Percentiles rank a stretch among this genome's conserved stretches.
Conservation (phyloP, 371 early-diverging fungal species). For the Lichtheimia ornata region DNA sequence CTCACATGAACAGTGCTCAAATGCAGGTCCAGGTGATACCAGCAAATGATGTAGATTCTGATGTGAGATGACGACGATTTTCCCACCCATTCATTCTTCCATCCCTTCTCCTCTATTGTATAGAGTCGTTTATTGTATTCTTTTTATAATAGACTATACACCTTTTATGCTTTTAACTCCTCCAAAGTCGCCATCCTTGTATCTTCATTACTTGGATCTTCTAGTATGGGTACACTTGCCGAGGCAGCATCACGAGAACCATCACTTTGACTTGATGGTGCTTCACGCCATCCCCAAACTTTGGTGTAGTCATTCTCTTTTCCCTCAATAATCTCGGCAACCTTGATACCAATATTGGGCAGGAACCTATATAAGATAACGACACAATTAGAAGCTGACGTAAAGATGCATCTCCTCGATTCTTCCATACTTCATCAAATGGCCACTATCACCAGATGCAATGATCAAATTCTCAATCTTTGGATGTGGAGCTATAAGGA, state of each 20-base stretch:
- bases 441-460: slow-evolving; percentile 43
- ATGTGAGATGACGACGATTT: no score
- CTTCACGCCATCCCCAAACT: slow-evolving; percentile 28
- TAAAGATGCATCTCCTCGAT: not conserved
- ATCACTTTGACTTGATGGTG: slow-evolving; percentile 8
- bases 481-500: slow-evolving; percentile 39
- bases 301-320: slow-evolving; percentile 24
- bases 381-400: not conserved
- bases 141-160: no score
- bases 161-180: not conserved
- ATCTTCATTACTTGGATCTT: not conserved
- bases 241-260: slow-evolving; percentile 10
- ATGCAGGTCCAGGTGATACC: no score
- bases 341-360: slow-evolving; percentile 30
- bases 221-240: not conserved
- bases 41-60: no score
- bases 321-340: slow-evolving; percentile 31
- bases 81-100: no score
- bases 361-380: slow-evolving; percentile 22
- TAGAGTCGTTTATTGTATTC: no score
- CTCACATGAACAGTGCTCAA: no score
- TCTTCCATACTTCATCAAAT: slow-evolving; percentile 36
- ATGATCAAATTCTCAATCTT: slow-evolving; percentile 30
- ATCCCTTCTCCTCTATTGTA: no score
- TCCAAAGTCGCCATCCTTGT: slow-evolving; percentile 11